phyloP scores from a whole-genome alignment of 169 alveolate genomes.

The Cyclospora cayetanensis region DNA sequence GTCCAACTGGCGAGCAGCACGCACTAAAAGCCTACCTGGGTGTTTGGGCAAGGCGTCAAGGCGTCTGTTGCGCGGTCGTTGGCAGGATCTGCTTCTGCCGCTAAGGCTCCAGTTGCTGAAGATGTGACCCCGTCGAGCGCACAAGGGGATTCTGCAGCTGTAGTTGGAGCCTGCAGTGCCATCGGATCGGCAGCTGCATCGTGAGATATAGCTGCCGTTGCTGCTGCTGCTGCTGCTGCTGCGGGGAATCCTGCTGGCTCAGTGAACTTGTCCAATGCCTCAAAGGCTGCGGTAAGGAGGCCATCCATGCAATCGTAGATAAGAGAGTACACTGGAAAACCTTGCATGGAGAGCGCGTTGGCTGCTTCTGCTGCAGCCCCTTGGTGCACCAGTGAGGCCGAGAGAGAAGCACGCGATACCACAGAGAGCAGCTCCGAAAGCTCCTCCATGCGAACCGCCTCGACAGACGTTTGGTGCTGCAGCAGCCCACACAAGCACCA shows the following conservation, averaged over 20 bases:
- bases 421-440: slow-evolving; percentile 16
- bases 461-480: slow-evolving; percentile 17
- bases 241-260: not conserved
- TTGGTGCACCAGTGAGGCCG: not conserved
- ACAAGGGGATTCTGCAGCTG: not conserved
- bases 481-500: slow-evolving; percentile 14
- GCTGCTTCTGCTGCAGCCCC: slow-evolving; percentile 39
- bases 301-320: slow-evolving; percentile 53
- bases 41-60: not conserved
- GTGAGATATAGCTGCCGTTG: not conserved
- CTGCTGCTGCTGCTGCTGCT: slow-evolving; percentile 7
- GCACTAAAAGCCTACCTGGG: not conserved
- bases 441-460: slow-evolving; percentile 25
- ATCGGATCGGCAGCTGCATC: not conserved
- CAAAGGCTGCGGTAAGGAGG: not conserved
- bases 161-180: not conserved
- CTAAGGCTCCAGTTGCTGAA: not conserved
- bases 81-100: not conserved
- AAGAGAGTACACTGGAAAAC: slow-evolving; percentile 59
- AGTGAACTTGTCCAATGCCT: not conserved
- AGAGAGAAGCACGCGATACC: not conserved
- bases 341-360: not conserved
- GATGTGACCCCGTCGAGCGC: not conserved
- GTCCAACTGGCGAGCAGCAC: too few species aligned
- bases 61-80: not conserved